Evolutionary conservation across 306 rosid genomes (phyloP).

Genomic region (Lathyrus sativus): DNA sequence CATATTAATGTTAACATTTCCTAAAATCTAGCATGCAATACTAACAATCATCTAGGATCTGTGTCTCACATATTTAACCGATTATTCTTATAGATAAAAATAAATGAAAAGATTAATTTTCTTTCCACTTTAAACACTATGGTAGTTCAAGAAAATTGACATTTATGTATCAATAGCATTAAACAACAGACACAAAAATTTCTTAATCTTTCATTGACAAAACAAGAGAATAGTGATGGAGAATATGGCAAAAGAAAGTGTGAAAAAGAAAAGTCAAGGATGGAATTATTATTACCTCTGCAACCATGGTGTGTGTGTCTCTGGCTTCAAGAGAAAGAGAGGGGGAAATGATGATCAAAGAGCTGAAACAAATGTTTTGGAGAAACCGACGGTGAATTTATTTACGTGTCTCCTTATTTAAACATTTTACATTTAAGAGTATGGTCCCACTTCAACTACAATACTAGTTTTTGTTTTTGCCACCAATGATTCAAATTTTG

Average conservation of each 20-base stretch:
- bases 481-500: not conserved
- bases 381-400: conserved; percentile 44
- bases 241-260: conserved; percentile 30
- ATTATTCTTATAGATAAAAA: conserved; percentile 13
- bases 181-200: conserved; percentile 27
- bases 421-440: conserved; percentile 44
- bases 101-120: conserved; percentile 33
- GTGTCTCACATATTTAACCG: not conserved
- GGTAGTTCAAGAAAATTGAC: conserved; percentile 28
- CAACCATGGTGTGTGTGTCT: conserved; percentile 45
- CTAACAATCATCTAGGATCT: conserved; percentile 10
- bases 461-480: not conserved
- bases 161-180: conserved; percentile 17
- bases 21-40: conserved; percentile 31
- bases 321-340: conserved; percentile 38
- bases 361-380: conserved; percentile 25
- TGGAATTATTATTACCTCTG: conserved; percentile 51
- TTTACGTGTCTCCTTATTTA: conserved; percentile 41
- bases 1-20: conserved; percentile 16
- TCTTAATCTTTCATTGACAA: conserved; percentile 29
- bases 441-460: conserved; percentile 58
- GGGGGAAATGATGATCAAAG: conserved; percentile 39
- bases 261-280: conserved; percentile 32
- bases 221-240: not conserved
- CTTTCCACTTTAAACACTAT: conserved; percentile 19